Base-by-base conservation (phyloP, 108 stramenopile genomes). In the Mediolabrus comicus region DNA sequence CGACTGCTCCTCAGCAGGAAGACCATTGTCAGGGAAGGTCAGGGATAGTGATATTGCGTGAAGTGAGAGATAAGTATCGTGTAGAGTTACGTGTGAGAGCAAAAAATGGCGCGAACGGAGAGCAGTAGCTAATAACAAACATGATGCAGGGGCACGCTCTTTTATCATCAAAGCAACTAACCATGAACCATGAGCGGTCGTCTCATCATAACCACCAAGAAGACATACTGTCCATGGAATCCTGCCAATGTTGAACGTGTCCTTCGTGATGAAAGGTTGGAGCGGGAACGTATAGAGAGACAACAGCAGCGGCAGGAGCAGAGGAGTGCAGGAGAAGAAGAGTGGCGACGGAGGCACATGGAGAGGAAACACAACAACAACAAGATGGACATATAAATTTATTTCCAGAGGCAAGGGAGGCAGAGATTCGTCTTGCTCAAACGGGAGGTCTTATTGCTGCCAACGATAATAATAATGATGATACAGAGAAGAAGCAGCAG, bases 151-250 rank as follows among this genome's bases (percentile, higher is more conserved):
- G n/a, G n/a, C n/a, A n/a, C n/a, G n/a, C n/a, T n/a, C n/a, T n/a
- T n/a, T n/a, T n/a, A n/a, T n/a, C n/a, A n/a, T n/a, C n/a, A n/a
- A n/a, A n/a, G n/a, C n/a, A n/a, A n/a, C n/a, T n/a, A n/a, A n/a
- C n/a, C n/a, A n/a, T n/a, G n/a, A n/a, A 27, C 22, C 56, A 96
- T 96, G 95, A 87, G 86, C 25, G 93, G 96, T 41, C 90, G 96
- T 22, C 85, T 97, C 38, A 84, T 93, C 28, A 95, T 95, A 28
- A 69, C 91, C 22, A 87, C 90, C 2, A 95, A 97, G 62, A 97
- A 97, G 56, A 67, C 79, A 7, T 97, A 95, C 76, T 89, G 92
- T 75, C 93, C 94, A 41, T 95, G 96, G 90, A 92, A 93, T 46
- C 80, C 90, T 26, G 72, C 86, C n/a, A 97, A 97, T 71, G 83